Evolutionary conservation across 495 filamentous ascomycete genomes (phyloP).

Genomic region (Podospora sp.): DNA sequence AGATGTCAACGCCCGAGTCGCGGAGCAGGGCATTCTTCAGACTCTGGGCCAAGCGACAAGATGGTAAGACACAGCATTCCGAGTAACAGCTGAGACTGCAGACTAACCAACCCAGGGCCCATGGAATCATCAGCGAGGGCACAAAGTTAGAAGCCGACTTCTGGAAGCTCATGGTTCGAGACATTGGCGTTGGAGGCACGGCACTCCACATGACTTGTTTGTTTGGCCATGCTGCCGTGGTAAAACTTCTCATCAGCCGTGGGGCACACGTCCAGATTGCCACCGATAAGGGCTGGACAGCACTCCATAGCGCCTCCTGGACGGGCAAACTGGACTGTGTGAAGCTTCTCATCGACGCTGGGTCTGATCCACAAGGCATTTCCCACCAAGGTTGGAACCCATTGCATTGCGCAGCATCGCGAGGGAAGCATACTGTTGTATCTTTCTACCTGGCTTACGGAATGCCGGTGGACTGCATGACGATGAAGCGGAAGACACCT

Average conservation of each 20-base stretch:
- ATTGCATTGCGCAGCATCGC: constrained; percentile 1
- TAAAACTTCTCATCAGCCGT: constrained; percentile 5
- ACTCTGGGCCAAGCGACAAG: not conserved
- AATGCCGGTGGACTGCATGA: constrained; percentile 6
- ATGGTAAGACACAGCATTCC: not conserved
- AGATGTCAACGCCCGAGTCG: constrained; percentile 5
- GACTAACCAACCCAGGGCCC: not conserved
- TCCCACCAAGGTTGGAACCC: constrained; percentile 12
- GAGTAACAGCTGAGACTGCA: not conserved
- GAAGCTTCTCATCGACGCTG: constrained; percentile 5
- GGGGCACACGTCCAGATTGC: not conserved
- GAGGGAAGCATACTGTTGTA: not conserved
- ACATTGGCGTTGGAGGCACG: not conserved
- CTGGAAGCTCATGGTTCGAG: not conserved
- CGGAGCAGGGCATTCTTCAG: not conserved
- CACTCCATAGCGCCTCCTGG: constrained; percentile 11
- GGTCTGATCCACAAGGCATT: constrained; percentile 7
- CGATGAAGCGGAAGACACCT: constrained; percentile 11
- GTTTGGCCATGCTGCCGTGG: constrained; percentile 10
- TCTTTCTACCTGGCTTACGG: constrained; percentile 11
- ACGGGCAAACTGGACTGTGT: constrained; percentile 8
- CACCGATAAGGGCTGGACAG: constrained; percentile 7
- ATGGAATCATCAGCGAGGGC: constrained; percentile 8
- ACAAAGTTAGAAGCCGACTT: not conserved
- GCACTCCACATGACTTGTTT: constrained; percentile 7